These are phyloP conservation scores for Hypoxylon sp. DNA, from an alignment of 2,329 filamentous ascomycete genomes.

Conservation along the genomic window DNA sequence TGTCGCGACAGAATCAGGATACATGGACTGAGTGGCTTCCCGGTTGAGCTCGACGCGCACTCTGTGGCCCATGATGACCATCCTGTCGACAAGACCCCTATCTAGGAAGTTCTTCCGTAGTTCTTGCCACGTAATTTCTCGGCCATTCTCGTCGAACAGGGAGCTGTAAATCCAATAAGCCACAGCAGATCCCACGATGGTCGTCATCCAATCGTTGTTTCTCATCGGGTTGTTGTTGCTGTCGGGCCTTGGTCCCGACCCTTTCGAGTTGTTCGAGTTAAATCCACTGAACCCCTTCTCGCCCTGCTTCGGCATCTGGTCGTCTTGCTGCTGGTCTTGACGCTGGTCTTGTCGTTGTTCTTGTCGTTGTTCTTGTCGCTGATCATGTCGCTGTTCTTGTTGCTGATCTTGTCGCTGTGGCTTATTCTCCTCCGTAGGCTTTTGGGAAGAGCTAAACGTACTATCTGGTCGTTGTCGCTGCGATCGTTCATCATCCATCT, in stretches of 20 bases:
- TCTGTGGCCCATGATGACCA: constrained; percentile 79
- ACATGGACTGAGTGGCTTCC: constrained; percentile 73
- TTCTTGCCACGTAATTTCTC: constrained; percentile 98
- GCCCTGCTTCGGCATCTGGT: constrained; percentile 14
- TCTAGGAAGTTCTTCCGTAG: constrained; percentile 92
- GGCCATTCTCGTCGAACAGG: constrained; percentile 52
- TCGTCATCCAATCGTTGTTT: constrained; percentile 50
- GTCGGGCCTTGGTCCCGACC: constrained; percentile 24
- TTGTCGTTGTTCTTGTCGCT: constrained; percentile 28
- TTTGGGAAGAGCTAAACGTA: constrained; percentile 18
- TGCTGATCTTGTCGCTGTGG: constrained; percentile 23
- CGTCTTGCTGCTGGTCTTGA: constrained; percentile 49
- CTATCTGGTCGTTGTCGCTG: not conserved
- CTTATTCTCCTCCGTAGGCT: constrained; percentile 25
- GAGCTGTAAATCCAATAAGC: constrained; percentile 56
- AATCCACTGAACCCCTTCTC: constrained; percentile 45
- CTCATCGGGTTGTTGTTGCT: constrained; percentile 27
- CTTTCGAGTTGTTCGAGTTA: constrained; percentile 28
- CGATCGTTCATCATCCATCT: not conserved
- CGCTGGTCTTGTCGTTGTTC: constrained; percentile 32
- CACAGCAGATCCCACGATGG: constrained; percentile 60
- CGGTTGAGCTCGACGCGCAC: constrained; percentile 84
- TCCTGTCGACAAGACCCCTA: constrained; percentile 93
- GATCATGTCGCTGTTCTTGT: constrained; percentile 32
- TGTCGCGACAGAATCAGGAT: constrained; percentile 76